Evolutionary conservation across 2,329 filamentous ascomycete species (phyloP).

Genomic region (Xylariaceae sp.): DNA sequence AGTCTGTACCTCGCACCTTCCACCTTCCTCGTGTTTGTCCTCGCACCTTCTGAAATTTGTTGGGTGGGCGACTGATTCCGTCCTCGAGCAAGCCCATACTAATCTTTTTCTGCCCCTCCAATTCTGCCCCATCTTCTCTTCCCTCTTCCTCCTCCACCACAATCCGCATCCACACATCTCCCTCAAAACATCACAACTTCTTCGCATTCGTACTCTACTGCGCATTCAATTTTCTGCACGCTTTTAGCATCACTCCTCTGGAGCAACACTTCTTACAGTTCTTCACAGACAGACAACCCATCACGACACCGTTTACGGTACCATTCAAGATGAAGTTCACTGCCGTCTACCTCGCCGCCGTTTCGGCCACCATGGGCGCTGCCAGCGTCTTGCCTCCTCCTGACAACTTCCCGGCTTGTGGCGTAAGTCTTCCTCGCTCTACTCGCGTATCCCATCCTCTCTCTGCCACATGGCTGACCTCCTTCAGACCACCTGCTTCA

Average conservation of each 20-base stretch:
- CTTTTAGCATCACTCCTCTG: constrained; percentile 34
- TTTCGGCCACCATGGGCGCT: constrained; percentile 37
- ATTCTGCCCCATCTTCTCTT: constrained; percentile 4
- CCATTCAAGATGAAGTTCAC: constrained; percentile 46
- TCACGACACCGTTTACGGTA: constrained; percentile 12
- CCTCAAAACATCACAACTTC: constrained; percentile 23
- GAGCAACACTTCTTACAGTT: constrained; percentile 31
- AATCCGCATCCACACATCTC: constrained; percentile 24
- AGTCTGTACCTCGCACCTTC: background rate
- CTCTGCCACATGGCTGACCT: background rate
- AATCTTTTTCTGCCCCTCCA: background rate
- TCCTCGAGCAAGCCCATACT: constrained; percentile 4
- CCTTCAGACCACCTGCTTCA: constrained; percentile 42
- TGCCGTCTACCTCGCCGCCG: constrained; percentile 39
- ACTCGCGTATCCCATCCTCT: background rate
- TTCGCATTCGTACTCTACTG: constrained; percentile 17
- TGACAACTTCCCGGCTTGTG: constrained; percentile 44
- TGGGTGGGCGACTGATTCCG: background rate
- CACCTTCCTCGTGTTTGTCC: background rate
- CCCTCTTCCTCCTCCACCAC: background rate
- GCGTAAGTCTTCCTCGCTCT: constrained; percentile 40
- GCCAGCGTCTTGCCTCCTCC: constrained; percentile 38
- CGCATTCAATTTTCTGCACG: constrained; percentile 27
- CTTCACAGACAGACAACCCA: constrained; percentile 17
- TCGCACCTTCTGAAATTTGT: constrained; percentile 6